Base-by-base conservation (phyloP, 1,284 basidiomycete genomes). In the Apiotrichum domesticum region DNA sequence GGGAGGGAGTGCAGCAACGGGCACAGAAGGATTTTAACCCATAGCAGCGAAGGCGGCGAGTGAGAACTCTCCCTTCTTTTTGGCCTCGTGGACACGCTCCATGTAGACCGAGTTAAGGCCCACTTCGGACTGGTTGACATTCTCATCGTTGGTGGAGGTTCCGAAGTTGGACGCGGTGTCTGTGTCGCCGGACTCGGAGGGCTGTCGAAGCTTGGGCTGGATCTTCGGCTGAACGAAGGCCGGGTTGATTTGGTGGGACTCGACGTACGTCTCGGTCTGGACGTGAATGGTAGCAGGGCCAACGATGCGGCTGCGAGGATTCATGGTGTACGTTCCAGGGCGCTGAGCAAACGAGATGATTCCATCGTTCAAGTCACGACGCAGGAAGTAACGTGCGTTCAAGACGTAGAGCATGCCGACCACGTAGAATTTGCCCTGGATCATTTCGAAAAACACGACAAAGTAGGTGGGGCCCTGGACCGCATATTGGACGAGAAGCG, bases 241-340 rank as follows among this genome's bases (percentile, higher is more conserved):
- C 5, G 58, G 52, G 55, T 56, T 55, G 54, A 61, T 61, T 41
- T 55, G 51, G 51, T 61, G 59, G 35, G 51, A 41, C 59, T 68
- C 65, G 59, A 62, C 54, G 40, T 68, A 65, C 15, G 65, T 66
- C 48, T 68, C 65, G n/a, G 65, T 65, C 47, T 64, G 62, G 43
- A 68, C 62, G 48, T 68, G 62, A 43, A 68, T 62, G 11, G 63
- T 65, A 2, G 63, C 66, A 0, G 56, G 56, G 15, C 59, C 59
- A 13, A 47, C 39, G 44, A 48, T 34, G 14, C 54, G 53, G 39
- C 15, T 35, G 29, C 51, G 37, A 15, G 47, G 47, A 29, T 55
- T 54, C 51, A 44, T 46, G 37, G 10, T 35, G 49, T 54, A 63
- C 0, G 59, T 62, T 42, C 58, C 63, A 4, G 61, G 53, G 42